These are phyloP conservation scores for Sporothrix brasiliensis DNA, from an alignment of 2,329 filamentous ascomycete genomes.

Conservation along the genomic window DNA sequence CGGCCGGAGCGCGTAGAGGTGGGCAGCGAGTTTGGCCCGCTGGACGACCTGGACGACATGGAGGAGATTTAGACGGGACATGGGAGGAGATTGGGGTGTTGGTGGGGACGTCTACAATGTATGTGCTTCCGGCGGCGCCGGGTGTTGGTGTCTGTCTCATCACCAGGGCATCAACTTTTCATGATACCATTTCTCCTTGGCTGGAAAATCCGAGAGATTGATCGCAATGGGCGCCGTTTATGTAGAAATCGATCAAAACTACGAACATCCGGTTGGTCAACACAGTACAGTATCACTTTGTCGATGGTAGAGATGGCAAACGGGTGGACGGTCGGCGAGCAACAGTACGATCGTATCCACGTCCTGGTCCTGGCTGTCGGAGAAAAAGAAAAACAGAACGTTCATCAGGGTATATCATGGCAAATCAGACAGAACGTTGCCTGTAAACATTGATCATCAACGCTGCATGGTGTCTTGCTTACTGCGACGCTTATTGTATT, in stretches of 20 bases:
- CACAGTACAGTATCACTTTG: neutral
- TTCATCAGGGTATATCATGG: conserved; percentile 15
- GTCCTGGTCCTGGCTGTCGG: conserved; percentile 3
- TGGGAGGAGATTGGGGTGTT: too few relatives aligned
- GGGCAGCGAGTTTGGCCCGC: conserved; percentile 66
- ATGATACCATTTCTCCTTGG: conserved; percentile 1
- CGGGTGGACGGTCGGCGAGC: neutral
- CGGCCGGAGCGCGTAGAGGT: conserved; percentile 76
- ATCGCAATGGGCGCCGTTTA: neutral
- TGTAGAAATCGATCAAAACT: neutral
- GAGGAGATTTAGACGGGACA: conserved; percentile 63
- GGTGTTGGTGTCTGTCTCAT: neutral
- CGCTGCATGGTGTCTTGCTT: neutral
- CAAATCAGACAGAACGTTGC: neutral
- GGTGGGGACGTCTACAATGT: too few relatives aligned
- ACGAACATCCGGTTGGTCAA: neutral
- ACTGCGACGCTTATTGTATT: neutral
- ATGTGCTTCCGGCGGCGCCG: neutral
- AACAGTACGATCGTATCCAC: neutral
- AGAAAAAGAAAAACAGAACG: neutral
- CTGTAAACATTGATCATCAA: neutral
- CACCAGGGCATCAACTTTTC: neutral
- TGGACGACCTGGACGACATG: conserved; percentile 77
- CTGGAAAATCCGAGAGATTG: neutral
- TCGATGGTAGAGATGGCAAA: neutral